Conservation (phyloP, 2,329 filamentous ascomycete genomes). For the Sporothrix luriei region DNA sequence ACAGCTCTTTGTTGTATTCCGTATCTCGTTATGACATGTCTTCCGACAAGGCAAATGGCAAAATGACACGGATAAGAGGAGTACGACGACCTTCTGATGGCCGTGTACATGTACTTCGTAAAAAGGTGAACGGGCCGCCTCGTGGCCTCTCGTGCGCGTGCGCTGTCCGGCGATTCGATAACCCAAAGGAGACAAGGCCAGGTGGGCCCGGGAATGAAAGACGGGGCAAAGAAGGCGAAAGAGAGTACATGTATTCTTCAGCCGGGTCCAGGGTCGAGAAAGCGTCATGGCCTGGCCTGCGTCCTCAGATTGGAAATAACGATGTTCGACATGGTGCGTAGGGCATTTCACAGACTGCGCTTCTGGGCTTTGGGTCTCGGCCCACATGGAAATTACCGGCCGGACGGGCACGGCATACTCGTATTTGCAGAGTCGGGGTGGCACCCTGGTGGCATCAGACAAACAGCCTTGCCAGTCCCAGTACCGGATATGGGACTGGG, state of each 20-base stretch:
- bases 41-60: neutral
- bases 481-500: slow-evolving; percentile 5
- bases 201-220: neutral
- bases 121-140: neutral
- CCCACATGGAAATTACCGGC: slow-evolving; percentile 12
- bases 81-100: too few species aligned
- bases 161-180: neutral
- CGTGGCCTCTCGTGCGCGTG: neutral
- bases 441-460: neutral
- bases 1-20: neutral
- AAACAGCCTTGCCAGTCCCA: slow-evolving; percentile 1
- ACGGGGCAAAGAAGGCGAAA: neutral
- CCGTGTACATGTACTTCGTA: too few species aligned
- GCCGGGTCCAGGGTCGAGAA: neutral
- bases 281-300: neutral
- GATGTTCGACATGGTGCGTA: neutral
- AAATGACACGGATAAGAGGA: neutral
- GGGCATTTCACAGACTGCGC: too few species aligned
- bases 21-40: neutral
- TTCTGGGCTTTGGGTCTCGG: neutral
- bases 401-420: slow-evolving; percentile 3
- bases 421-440: neutral
- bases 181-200: slow-evolving; percentile 5
- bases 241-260: neutral
- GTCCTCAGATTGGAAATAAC: neutral